Evolutionary conservation across 2,329 filamentous ascomycete species (phyloP).

Genomic region (Talaromyces sp.): DNA sequence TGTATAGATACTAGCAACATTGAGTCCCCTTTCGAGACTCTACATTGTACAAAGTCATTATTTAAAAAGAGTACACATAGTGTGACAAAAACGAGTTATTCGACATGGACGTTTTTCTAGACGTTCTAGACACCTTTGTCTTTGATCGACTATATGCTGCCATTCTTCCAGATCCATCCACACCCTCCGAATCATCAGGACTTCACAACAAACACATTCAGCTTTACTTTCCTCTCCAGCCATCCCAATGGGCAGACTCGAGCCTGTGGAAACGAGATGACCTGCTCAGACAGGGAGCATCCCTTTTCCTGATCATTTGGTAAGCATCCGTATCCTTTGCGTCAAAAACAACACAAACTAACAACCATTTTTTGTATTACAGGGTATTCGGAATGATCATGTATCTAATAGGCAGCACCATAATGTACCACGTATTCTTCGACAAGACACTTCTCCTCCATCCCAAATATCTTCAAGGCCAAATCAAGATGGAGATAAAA

Average conservation of each 20-base stretch:
- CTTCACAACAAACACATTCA: slow-evolving; percentile 22
- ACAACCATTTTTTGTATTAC: slow-evolving; percentile 5
- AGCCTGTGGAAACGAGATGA: slow-evolving; percentile 26
- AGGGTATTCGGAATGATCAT: slow-evolving; percentile 14
- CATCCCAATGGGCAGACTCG: slow-evolving; percentile 22
- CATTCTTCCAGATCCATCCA: slow-evolving; percentile 9
- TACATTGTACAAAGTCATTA: not conserved
- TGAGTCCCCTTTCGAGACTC: not conserved
- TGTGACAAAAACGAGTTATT: not conserved
- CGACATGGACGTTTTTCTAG: slow-evolving; percentile 17
- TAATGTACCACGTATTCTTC: slow-evolving; percentile 76
- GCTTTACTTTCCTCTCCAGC: slow-evolving; percentile 20
- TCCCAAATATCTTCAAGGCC: slow-evolving; percentile 81
- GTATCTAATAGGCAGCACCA: slow-evolving; percentile 1
- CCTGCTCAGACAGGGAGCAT: slow-evolving; percentile 22
- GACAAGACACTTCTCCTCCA: slow-evolving; percentile 75
- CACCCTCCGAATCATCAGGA: not conserved
- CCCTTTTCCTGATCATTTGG: slow-evolving; percentile 26
- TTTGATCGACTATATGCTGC: slow-evolving; percentile 17
- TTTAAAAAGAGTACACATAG: not conserved
- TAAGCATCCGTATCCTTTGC: slow-evolving; percentile 5
- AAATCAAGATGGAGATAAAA: slow-evolving; percentile 70
- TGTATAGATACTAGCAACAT: not conserved
- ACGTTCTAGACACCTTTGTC: slow-evolving; percentile 17
- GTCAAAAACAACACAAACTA: not conserved